A percentile compares a stretch with the other conserved stretches of the same genome.
These are phyloP conservation scores for Aspergillus asperescens DNA, from an alignment of 495 filamentous ascomycete species.

Conservation along the genomic window DNA sequence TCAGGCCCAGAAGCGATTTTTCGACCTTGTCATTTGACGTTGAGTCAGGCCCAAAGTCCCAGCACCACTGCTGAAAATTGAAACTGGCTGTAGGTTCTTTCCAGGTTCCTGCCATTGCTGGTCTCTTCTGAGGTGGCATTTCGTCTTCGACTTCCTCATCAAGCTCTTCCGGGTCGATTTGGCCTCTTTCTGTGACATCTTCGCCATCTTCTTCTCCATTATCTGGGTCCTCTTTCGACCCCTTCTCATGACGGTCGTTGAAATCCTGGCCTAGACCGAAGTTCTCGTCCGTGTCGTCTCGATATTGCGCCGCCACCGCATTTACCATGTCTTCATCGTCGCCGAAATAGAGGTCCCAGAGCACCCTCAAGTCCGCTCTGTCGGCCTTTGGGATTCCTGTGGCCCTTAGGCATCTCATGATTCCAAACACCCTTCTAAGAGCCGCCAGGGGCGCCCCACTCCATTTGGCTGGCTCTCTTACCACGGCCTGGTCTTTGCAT, in stretches of 20 bases:
- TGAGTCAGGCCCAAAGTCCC: no score
- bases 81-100: no score
- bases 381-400: background rate
- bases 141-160: no score
- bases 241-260: background rate
- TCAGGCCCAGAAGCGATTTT: no score
- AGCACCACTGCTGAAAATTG: no score
- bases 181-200: background rate
- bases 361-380: background rate
- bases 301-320: background rate
- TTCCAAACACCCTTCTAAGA: background rate
- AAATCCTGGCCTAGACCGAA: background rate
- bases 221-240: background rate
- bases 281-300: background rate
- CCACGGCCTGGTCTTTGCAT: background rate
- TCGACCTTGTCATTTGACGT: no score
- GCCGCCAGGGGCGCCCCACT: background rate
- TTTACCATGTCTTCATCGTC: background rate
- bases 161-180: no score
- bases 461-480: background rate
- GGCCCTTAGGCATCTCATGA: background rate
- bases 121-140: no score
- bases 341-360: background rate
- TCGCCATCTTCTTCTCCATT: background rate
- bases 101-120: no score